Conservation (phyloP, 2,329 filamentous ascomycete genomes). For the Colletotrichum tropicale region DNA sequence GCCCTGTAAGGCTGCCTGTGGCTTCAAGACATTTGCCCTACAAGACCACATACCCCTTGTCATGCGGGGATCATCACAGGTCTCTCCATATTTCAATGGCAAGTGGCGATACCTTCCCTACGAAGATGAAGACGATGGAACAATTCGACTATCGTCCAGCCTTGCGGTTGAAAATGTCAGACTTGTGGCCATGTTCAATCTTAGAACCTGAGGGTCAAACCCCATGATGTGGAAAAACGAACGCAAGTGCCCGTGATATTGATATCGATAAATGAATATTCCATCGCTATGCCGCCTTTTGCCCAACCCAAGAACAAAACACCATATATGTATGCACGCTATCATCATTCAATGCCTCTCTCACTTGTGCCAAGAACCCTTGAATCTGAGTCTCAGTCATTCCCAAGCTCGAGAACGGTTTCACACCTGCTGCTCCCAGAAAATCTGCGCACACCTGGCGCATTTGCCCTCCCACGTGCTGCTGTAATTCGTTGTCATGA, state of each 20-base stretch:
- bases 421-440: neutral
- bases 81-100: too few relatives aligned
- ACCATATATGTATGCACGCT: neutral
- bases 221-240: neutral
- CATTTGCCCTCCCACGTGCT: neutral
- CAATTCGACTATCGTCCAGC: neutral
- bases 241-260: neutral
- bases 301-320: neutral
- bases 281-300: neutral
- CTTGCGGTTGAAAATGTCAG: neutral
- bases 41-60: neutral
- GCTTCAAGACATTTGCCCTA: neutral
- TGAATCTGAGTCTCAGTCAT: neutral
- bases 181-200: rapidly evolving
- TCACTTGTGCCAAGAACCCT: neutral
- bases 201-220: neutral
- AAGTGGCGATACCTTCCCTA: too few relatives aligned
- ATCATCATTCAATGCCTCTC: neutral
- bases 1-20: neutral
- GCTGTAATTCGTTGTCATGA: neutral
- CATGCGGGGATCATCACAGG: neutral
- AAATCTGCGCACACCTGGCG: neutral
- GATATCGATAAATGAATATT: neutral
- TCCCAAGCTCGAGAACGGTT: neutral
- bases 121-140: neutral